A percentile compares a stretch with the other conserved stretches of the same genome.
phyloP scores from a whole-genome alignment of 2,329 filamentous ascomycete genomes.

The Fonsecaea erecta region DNA sequence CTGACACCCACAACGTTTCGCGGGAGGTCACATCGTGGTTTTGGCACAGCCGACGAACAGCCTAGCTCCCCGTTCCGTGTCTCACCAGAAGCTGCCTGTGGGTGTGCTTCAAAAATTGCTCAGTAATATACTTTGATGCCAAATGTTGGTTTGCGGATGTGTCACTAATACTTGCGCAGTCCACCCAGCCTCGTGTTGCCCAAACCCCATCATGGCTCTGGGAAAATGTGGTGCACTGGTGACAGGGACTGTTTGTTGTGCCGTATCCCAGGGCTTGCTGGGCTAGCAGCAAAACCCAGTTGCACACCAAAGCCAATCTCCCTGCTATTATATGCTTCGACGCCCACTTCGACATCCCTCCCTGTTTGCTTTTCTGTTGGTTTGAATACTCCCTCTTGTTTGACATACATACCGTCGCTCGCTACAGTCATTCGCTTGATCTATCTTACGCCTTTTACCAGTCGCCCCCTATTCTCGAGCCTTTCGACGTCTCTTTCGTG shows the following conservation, averaged over 20 bases:
- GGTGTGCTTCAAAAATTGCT: neutral
- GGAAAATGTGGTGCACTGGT: neutral
- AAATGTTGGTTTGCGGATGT: neutral
- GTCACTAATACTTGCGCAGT: neutral
- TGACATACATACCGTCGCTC: slow-evolving; percentile 10
- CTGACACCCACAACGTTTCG: slow-evolving; percentile 14
- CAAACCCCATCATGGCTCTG: neutral
- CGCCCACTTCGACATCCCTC: slow-evolving; percentile 5
- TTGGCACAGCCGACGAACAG: neutral
- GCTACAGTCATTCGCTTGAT: slow-evolving; percentile 28
- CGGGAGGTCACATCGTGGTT: neutral
- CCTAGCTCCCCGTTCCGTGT: neutral
- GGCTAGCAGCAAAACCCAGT: neutral
- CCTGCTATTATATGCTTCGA: slow-evolving; percentile 13
- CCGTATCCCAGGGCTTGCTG: neutral
- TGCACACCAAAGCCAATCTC: slow-evolving; percentile 21
- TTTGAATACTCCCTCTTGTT: neutral
- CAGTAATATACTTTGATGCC: slow-evolving; percentile 5
- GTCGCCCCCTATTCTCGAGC: neutral
- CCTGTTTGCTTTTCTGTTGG: slow-evolving; percentile 5
- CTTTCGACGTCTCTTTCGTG: slow-evolving; percentile 1
- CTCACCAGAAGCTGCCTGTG: slow-evolving; percentile 5
- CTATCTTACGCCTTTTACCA: neutral
- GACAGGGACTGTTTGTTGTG: neutral
- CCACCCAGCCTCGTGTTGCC: slow-evolving; percentile 1